These are phyloP conservation scores for Hanseniaspora lachancei DNA, from an alignment of 805 yeast genomes.

Conservation along the genomic window DNA sequence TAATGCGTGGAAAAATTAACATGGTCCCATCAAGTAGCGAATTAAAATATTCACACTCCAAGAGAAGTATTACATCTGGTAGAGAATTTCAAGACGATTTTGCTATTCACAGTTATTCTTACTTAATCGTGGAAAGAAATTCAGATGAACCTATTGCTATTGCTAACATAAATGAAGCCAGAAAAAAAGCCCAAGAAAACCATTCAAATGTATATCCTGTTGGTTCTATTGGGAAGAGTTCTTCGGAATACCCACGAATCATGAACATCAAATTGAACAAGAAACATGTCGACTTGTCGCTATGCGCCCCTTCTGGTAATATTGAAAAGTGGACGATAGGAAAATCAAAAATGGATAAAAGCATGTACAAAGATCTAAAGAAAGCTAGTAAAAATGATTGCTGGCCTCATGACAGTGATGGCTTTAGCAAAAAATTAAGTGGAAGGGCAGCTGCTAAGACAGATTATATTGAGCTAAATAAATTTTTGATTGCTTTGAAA, in stretches of 20 bases:
- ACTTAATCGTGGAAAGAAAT: slow-evolving; percentile 57
- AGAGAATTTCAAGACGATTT: slow-evolving; percentile 56
- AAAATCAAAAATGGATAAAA: slow-evolving; percentile 53
- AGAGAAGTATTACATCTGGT: slow-evolving; percentile 34
- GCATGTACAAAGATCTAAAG: slow-evolving; percentile 78
- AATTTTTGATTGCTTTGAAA: neutral
- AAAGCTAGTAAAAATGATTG: slow-evolving; percentile 73
- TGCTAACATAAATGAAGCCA: slow-evolving; percentile 30
- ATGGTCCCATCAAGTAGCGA: slow-evolving; percentile 37
- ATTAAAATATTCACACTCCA: neutral
- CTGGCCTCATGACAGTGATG: slow-evolving; percentile 60
- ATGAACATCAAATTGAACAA: slow-evolving; percentile 35
- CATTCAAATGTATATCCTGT: slow-evolving; percentile 15
- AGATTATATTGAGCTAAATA: slow-evolving; percentile 1
- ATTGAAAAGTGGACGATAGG: slow-evolving; percentile 83
- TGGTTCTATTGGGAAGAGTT: slow-evolving; percentile 50
- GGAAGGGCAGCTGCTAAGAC: neutral
- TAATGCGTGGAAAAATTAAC: slow-evolving; percentile 67
- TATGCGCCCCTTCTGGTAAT: slow-evolving; percentile 68
- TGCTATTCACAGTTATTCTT: slow-evolving; percentile 62
- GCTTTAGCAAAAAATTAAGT: slow-evolving; percentile 32
- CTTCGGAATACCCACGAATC: slow-evolving; percentile 52
- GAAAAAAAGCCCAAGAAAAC: slow-evolving; percentile 19
- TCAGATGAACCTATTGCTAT: slow-evolving; percentile 32
- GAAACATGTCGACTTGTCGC: slow-evolving; percentile 66